Evolutionary conservation across 208 protist species (phyloP).

Genomic region (Vickermania spadyakhi): DNA sequence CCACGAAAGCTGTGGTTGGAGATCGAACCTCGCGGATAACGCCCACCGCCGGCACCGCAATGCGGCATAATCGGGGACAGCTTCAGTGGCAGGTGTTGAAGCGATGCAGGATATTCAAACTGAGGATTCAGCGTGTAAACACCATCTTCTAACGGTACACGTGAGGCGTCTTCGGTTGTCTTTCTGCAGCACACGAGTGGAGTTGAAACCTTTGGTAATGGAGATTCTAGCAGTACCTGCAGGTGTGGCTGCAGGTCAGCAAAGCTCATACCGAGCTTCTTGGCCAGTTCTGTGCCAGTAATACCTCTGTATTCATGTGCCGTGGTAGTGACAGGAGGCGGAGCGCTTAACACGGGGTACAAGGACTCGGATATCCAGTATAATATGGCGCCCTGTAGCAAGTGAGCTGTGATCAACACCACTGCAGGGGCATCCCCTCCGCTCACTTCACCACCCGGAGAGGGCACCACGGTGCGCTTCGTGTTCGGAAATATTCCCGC

Average conservation of each 20-base stretch:
- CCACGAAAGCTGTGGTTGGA: not conserved
- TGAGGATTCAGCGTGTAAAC: not conserved
- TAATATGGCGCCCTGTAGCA: not conserved
- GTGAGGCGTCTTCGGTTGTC: not conserved
- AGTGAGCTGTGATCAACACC: not conserved
- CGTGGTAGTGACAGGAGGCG: not conserved
- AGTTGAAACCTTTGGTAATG: not conserved
- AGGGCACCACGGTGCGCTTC: not conserved
- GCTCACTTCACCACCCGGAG: not conserved
- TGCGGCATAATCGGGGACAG: not conserved
- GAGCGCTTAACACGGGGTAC: not conserved
- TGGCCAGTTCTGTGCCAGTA: conserved; percentile 14
- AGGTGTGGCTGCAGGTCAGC: conserved; percentile 19
- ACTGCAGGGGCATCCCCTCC: not conserved
- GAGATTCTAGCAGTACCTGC: not conserved
- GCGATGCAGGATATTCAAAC: not conserved
- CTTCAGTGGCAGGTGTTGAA: not conserved
- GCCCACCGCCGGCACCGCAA: not conserved
- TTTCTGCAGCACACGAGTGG: not conserved
- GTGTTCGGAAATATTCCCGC: not conserved
- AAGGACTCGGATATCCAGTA: not conserved
- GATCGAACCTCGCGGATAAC: not conserved
- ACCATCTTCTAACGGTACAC: not conserved
- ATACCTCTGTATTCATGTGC: too few relatives aligned
- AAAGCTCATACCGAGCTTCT: conserved; percentile 24